Percentiles rank a stretch among this genome's conserved stretches.
These are phyloP conservation scores for Solanum clarkiae DNA, from an alignment of 257 asterid species.

Conservation along the genomic window DNA sequence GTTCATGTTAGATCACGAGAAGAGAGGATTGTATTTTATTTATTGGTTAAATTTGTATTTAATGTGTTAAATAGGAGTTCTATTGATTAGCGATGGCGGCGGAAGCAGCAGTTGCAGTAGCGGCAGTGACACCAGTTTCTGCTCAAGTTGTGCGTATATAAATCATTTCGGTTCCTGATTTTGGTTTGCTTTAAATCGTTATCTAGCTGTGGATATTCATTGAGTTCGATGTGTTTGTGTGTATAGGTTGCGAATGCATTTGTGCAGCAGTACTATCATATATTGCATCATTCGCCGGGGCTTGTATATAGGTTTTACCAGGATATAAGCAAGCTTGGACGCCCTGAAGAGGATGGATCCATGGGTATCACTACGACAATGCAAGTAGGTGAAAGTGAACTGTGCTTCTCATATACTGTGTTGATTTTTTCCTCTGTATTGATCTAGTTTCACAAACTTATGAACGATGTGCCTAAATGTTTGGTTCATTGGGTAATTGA, in stretches of 20 bases:
- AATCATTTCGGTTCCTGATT: background rate
- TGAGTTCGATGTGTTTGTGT: background rate
- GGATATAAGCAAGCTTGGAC: constrained; percentile 78
- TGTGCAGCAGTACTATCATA: constrained; percentile 78
- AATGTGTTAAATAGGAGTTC: constrained; percentile 19
- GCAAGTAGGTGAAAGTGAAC: constrained; percentile 36
- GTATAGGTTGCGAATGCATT: constrained; percentile 81
- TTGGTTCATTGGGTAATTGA: background rate
- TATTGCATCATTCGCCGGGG: constrained; percentile 72
- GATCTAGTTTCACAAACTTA: background rate
- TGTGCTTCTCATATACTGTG: background rate
- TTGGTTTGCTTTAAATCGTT: background rate
- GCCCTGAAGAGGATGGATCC: constrained; percentile 72
- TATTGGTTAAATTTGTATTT: constrained; percentile 1
- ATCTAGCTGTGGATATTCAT: background rate
- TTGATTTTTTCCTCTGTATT: background rate
- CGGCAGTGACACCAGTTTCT: constrained; percentile 33
- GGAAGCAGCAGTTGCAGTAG: constrained; percentile 15
- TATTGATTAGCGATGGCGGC: constrained; percentile 32
- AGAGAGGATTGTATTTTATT: background rate
- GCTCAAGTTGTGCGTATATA: constrained; percentile 52
- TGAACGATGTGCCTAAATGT: background rate
- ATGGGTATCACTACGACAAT: constrained; percentile 69
- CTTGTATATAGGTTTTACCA: constrained; percentile 69
- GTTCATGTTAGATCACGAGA: background rate